phyloP scores from a whole-genome alignment of 2,329 filamentous ascomycete genomes.

The Fusarium globosum region DNA sequence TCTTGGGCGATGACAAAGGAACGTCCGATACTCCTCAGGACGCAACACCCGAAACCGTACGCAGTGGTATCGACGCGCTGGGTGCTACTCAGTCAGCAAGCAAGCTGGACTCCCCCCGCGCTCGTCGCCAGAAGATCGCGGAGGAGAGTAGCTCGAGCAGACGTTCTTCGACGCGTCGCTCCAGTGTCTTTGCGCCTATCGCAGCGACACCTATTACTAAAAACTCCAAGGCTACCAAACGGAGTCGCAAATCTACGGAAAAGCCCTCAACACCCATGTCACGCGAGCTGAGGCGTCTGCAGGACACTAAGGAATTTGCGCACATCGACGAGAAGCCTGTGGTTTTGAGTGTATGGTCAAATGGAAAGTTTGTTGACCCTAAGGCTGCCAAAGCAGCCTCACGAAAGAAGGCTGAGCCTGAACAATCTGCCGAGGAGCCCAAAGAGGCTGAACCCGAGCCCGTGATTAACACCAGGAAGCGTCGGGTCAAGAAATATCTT shows the following conservation, averaged over 20 bases:
- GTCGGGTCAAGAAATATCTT: conserved; percentile 79
- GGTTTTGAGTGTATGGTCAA: conserved; percentile 70
- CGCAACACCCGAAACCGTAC: conserved; percentile 37
- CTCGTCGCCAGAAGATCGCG: conserved; percentile 47
- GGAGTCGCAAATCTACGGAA: conserved; percentile 65
- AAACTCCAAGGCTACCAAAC: conserved; percentile 69
- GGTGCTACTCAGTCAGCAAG: conserved; percentile 57
- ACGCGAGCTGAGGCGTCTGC: conserved; percentile 69
- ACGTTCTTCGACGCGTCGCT: conserved; percentile 58
- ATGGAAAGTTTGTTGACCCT: conserved; percentile 69
- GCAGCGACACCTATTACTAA: conserved; percentile 59
- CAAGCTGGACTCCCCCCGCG: conserved; percentile 50
- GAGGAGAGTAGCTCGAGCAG: conserved; percentile 45
- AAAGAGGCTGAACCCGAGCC: conserved; percentile 53
- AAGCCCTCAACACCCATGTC: conserved; percentile 59
- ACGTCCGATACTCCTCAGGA: conserved; percentile 19
- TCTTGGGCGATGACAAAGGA: conserved; percentile 16
- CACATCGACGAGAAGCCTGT: conserved; percentile 69
- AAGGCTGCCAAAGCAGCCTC: conserved; percentile 54
- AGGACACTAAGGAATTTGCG: conserved; percentile 71
- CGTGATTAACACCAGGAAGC: conserved; percentile 52
- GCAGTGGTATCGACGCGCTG: conserved; percentile 59
- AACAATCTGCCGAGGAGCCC: conserved; percentile 39
- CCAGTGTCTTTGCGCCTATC: conserved; percentile 51
- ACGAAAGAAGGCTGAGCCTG: conserved; percentile 50